Evolutionary conservation across 73 alveolate species (phyloP).

Genomic region (Uronychia setigera): DNA sequence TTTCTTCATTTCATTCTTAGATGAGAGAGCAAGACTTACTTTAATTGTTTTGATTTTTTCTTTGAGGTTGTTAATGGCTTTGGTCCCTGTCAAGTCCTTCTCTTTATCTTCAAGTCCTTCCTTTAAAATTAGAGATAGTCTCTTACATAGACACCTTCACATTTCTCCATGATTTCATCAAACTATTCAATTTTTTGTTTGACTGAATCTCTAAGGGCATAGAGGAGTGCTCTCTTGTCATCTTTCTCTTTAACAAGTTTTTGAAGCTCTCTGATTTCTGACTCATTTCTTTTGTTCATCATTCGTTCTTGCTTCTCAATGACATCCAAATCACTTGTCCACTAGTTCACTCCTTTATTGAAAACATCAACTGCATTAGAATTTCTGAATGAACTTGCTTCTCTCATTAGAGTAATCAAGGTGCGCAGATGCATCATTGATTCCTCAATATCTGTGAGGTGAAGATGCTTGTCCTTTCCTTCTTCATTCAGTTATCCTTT

Average conservation of each 20-base stretch:
- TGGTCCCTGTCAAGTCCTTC: not conserved
- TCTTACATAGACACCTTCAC: conserved; percentile 8
- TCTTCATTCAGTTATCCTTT: conserved; percentile 7
- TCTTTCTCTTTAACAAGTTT: not conserved
- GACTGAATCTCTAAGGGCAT: conserved; percentile 8
- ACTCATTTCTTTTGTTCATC: conserved; percentile 3
- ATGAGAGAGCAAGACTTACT: not conserved
- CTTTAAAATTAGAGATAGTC: not conserved
- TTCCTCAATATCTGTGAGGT: not conserved
- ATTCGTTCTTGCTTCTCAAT: conserved; percentile 5
- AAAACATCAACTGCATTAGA: not conserved
- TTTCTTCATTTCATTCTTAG: not conserved
- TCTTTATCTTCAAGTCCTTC: not conserved
- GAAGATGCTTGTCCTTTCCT: not conserved
- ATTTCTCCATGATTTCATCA: conserved; percentile 12
- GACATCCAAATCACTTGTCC: not conserved
- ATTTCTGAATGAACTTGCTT: not conserved
- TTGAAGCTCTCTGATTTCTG: conserved; percentile 1
- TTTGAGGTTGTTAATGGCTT: not conserved
- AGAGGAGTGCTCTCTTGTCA: not conserved
- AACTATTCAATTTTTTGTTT: conserved; percentile 10
- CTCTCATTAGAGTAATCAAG: not conserved
- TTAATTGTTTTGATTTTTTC: not conserved
- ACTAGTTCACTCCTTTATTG: not conserved
- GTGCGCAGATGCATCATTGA: not conserved